phyloP scores from a whole-genome alignment of 345 rosid genomes.

The Populus alba region DNA sequence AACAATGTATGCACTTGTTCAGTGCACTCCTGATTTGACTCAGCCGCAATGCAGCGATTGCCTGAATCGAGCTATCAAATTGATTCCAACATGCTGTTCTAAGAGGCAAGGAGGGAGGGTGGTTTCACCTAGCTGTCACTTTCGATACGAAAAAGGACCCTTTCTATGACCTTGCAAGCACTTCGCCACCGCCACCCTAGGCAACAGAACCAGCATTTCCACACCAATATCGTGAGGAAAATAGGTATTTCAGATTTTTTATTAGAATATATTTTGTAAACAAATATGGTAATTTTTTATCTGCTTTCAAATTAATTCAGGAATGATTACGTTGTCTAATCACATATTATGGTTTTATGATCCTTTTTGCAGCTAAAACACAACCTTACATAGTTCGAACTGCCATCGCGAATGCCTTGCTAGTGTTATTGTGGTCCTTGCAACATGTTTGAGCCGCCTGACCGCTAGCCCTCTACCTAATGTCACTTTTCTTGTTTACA shows the following conservation, averaged over 20 bases:
- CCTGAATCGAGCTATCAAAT: constrained; percentile 2
- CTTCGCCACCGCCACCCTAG: constrained; percentile 1
- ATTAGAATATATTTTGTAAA: no score
- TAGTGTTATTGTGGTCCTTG: not conserved
- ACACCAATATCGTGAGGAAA: no score
- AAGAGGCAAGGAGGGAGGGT: constrained; percentile 27
- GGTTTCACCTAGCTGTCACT: constrained; percentile 40
- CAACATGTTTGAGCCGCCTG: no score
- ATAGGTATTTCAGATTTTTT: no score
- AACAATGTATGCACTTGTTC: constrained; percentile 32
- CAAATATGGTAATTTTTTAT: no score
- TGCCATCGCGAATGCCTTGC: not conserved
- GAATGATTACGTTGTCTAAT: no score
- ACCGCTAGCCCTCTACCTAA: no score
- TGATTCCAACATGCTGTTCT: constrained; percentile 24
- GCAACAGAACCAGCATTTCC: not conserved
- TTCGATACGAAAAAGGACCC: constrained; percentile 35
- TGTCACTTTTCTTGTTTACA: no score
- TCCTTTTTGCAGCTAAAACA: not conserved
- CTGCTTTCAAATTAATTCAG: no score
- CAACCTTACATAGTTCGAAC: not conserved
- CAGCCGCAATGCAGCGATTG: constrained; percentile 12
- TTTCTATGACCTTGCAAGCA: constrained; percentile 25
- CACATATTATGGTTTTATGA: not conserved
- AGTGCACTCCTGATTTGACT: constrained; percentile 42